phyloP scores from a whole-genome alignment of 176 grass and related monocot species.

The Phoenix roebelenii region DNA sequence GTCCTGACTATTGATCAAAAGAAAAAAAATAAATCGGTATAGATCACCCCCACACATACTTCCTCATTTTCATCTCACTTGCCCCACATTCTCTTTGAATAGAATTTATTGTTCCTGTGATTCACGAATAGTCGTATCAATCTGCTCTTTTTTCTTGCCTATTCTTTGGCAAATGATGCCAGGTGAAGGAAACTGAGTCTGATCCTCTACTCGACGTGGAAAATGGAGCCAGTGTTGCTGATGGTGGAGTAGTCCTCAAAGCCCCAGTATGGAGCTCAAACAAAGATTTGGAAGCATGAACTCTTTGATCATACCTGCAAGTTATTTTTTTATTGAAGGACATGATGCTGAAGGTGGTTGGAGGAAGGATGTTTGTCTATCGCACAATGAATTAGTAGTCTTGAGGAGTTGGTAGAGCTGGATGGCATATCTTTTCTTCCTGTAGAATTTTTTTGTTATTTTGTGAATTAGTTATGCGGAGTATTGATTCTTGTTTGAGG shows the following conservation, averaged over 20 bases:
- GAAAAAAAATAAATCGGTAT: too few relatives aligned
- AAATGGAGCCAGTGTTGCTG: neutral
- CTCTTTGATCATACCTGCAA: neutral
- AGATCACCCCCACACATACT: too few relatives aligned
- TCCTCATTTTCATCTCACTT: too few relatives aligned
- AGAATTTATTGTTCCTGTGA: too few relatives aligned
- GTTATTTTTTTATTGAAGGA: neutral
- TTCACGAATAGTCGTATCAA: too few relatives aligned
- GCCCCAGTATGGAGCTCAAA: conserved; percentile 1
- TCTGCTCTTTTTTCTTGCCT: too few relatives aligned
- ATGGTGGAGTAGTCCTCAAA: neutral
- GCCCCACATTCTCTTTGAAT: too few relatives aligned
- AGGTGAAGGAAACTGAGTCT: conserved; percentile 7
- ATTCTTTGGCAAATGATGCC: neutral
- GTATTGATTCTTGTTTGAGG: too few relatives aligned
- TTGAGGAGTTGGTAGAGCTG: neutral
- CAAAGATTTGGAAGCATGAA: conserved; percentile 9
- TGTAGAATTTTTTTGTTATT: neutral
- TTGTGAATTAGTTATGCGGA: too few relatives aligned
- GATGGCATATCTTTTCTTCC: neutral
- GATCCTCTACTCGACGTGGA: neutral
- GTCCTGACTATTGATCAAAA: too few relatives aligned
- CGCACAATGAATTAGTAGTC: neutral
- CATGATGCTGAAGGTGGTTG: neutral
- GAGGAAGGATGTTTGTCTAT: neutral